Conservation (phyloP, 345 rosid species). For the Eucalyptus sp. region DNA sequence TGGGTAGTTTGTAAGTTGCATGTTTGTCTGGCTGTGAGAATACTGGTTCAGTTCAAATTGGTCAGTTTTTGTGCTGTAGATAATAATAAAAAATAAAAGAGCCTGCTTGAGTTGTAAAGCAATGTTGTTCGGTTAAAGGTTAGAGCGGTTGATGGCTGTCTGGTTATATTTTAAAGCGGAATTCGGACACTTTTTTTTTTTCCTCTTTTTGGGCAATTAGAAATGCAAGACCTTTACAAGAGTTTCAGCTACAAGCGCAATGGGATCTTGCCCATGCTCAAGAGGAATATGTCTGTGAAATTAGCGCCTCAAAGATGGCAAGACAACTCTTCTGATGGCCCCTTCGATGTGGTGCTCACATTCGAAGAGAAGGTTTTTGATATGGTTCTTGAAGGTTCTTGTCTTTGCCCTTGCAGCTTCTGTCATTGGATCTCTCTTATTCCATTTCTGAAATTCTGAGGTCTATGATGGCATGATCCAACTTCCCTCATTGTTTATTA, state of each 20-base stretch:
- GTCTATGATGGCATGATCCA: neutral
- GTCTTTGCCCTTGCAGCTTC: neutral
- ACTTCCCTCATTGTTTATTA: accelerated
- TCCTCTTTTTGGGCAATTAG: neutral
- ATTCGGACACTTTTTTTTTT: neutral
- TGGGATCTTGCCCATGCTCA: constrained; percentile 93
- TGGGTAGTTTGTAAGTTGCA: neutral
- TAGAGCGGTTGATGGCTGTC: accelerated
- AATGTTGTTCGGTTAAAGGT: neutral
- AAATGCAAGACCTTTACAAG: neutral
- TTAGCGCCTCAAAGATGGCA: constrained; percentile 96
- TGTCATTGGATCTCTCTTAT: neutral
- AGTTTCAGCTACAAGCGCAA: constrained; percentile 75
- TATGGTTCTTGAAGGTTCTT: constrained; percentile 74
- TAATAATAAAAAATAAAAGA: neutral
- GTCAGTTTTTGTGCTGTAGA: neutral
- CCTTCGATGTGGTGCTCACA: constrained; percentile 60
- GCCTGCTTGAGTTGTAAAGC: neutral
- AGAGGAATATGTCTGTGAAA: constrained; percentile 69
- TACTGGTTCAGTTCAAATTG: neutral
- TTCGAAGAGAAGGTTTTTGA: constrained; percentile 97
- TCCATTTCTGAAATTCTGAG: neutral
- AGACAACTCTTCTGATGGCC: constrained; percentile 84
- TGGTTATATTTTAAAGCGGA: neutral
- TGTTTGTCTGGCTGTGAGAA: neutral